These are phyloP conservation scores for Leptodermis oblonga DNA, from an alignment of 257 asterid species.

Conservation along the genomic window DNA sequence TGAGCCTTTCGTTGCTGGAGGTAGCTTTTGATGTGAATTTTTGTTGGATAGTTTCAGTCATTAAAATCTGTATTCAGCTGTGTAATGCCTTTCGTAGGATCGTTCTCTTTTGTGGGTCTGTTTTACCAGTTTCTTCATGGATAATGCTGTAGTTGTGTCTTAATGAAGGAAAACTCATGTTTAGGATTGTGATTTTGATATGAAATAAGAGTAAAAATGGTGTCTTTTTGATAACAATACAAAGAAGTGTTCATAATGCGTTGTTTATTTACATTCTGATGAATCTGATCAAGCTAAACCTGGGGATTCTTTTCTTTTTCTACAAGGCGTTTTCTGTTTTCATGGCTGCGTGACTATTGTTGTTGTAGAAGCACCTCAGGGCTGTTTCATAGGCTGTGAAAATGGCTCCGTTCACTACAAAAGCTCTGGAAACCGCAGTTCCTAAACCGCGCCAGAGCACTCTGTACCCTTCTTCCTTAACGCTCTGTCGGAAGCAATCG, in stretches of 20 bases:
- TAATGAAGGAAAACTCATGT: conserved; percentile 1
- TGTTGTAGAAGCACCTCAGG: conserved; percentile 35
- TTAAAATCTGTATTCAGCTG: conserved; percentile 1
- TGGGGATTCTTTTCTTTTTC: neutral
- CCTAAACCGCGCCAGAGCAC: conserved; percentile 79
- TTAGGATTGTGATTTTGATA: neutral
- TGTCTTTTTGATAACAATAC: neutral
- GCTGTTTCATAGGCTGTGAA: conserved; percentile 74
- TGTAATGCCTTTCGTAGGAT: conserved; percentile 2
- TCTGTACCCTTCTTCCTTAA: conserved; percentile 46
- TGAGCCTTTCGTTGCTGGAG: conserved; percentile 31
- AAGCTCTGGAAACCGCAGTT: conserved; percentile 62
- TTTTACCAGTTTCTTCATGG: neutral
- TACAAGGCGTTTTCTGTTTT: conserved; percentile 27
- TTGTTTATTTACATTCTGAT: neutral
- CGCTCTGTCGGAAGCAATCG: conserved; percentile 51
- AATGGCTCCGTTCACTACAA: conserved; percentile 61
- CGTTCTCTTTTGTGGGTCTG: neutral
- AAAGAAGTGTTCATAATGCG: neutral
- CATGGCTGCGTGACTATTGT: conserved; percentile 21
- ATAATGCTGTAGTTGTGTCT: neutral
- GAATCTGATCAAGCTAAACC: no score
- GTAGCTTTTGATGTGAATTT: conserved; percentile 26
- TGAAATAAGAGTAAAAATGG: conserved; percentile 1
- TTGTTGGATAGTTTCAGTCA: neutral